Percentiles rank a stretch among this genome's conserved stretches.
These are phyloP conservation scores for Vigna nakashimae DNA, from an alignment of 306 rosid genomes.

Conservation along the genomic window DNA sequence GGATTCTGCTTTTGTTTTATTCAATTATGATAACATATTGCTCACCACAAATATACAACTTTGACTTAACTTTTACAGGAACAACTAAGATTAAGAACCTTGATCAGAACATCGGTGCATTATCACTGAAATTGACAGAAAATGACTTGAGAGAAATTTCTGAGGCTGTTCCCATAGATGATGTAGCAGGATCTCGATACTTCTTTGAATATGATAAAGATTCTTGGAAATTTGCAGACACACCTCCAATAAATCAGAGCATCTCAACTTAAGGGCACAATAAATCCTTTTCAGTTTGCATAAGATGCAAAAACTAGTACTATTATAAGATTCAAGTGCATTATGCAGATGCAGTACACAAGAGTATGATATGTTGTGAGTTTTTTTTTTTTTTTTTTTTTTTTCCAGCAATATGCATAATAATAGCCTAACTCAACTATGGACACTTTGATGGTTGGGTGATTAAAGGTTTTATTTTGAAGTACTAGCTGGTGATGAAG, in stretches of 20 bases:
- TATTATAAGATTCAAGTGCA: neutral
- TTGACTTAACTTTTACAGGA: conserved; percentile 3
- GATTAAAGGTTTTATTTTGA: conserved; percentile 1
- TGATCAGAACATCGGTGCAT: conserved; percentile 33
- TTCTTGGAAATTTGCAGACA: conserved; percentile 54
- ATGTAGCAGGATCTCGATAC: conserved; percentile 53
- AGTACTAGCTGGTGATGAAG: neutral
- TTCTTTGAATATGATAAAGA: neutral
- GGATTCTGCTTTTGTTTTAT: neutral
- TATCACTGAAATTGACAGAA: conserved; percentile 48
- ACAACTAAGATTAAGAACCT: conserved; percentile 56
- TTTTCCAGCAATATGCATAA: neutral
- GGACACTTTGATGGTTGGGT: conserved; percentile 33
- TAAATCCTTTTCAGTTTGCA: conserved; percentile 31
- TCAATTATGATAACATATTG: neutral
- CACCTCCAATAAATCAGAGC: conserved; percentile 49
- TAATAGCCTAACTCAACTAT: neutral
- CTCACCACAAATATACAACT: neutral
- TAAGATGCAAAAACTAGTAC: neutral
- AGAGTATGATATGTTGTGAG: neutral
- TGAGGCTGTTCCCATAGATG: conserved; percentile 52
- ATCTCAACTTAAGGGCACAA: conserved; percentile 30
- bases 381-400: neutral
- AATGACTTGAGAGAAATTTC: conserved; percentile 52
- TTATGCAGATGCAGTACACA: neutral